These are phyloP conservation scores for Adansonia gregorii DNA, from an alignment of 441 rosid species.

Conservation along the genomic window DNA sequence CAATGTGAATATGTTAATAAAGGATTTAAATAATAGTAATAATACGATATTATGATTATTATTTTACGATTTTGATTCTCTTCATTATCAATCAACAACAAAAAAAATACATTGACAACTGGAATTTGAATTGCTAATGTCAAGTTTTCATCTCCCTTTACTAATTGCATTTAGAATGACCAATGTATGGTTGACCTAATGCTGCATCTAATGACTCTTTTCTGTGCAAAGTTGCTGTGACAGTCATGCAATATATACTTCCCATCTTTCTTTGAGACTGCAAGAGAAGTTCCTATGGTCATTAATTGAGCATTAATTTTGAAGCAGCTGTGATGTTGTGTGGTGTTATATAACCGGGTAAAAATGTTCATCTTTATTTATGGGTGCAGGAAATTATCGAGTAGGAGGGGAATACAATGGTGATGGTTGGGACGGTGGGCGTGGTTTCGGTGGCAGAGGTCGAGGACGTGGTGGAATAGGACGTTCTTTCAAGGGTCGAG, in stretches of 20 bases:
- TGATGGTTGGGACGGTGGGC: slow-evolving; percentile 39
- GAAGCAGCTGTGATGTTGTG: neutral
- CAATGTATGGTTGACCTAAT: too few species aligned
- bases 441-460: slow-evolving; percentile 31
- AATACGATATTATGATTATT: too few species aligned
- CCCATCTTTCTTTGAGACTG: neutral
- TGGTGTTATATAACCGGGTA: neutral
- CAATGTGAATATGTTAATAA: neutral
- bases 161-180: too few species aligned
- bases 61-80: too few species aligned
- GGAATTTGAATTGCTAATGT: too few species aligned
- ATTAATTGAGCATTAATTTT: neutral
- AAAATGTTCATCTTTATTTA: too few species aligned
- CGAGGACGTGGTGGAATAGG: slow-evolving; percentile 37
- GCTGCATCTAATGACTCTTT: neutral
- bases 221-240: neutral
- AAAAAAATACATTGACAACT: too few species aligned
- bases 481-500: slow-evolving; percentile 34
- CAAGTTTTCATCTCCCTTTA: too few species aligned
- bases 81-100: too few species aligned
- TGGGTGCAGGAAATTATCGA: slow-evolving; percentile 30
- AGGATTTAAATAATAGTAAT: too few species aligned
- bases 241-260: neutral
- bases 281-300: neutral
- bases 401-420: slow-evolving; percentile 33